phyloP scores from a whole-genome alignment of 2,329 filamentous ascomycete species.

The Fusarium chaquense region DNA sequence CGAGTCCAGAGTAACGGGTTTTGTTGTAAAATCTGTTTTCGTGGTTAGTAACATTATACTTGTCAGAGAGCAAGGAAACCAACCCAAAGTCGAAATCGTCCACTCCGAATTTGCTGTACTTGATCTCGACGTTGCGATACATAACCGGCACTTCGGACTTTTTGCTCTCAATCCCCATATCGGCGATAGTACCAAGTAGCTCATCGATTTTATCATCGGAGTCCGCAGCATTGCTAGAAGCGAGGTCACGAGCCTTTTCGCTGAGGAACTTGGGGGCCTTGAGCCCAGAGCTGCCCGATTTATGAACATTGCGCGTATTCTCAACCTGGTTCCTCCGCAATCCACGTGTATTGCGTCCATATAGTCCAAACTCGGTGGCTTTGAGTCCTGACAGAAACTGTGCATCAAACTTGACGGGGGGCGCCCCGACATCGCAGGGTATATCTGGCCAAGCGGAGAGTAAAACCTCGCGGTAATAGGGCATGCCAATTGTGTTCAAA shows the following conservation, averaged over 20 bases:
- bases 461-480: slow-evolving; percentile 89
- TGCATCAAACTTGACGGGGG: slow-evolving; percentile 79
- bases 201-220: slow-evolving; percentile 65
- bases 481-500: slow-evolving; percentile 87
- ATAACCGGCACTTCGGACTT: slow-evolving; percentile 87
- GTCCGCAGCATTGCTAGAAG: slow-evolving; percentile 58
- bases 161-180: slow-evolving; percentile 77
- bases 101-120: slow-evolving; percentile 99
- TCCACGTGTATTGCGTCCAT: slow-evolving; percentile 80
- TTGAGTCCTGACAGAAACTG: slow-evolving; percentile 77
- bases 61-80: slow-evolving; percentile 48
- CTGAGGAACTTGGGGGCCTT: slow-evolving; percentile 92
- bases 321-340: slow-evolving; percentile 85
- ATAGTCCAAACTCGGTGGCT: slow-evolving; percentile 79
- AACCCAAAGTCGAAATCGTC: slow-evolving; percentile 98
- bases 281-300: slow-evolving; percentile 69
- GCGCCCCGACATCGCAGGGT: slow-evolving; percentile 86
- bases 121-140: slow-evolving; percentile 96
- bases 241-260: slow-evolving; percentile 83
- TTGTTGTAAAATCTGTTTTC: slow-evolving; percentile 86
- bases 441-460: slow-evolving; percentile 92
- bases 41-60: slow-evolving; percentile 31
- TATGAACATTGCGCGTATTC: slow-evolving; percentile 75
- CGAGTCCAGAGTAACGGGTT: slow-evolving; percentile 88
- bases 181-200: slow-evolving; percentile 72